These are phyloP conservation scores for Hanseniaspora occidentalis DNA, from an alignment of 805 yeast species.

Conservation along the genomic window DNA sequence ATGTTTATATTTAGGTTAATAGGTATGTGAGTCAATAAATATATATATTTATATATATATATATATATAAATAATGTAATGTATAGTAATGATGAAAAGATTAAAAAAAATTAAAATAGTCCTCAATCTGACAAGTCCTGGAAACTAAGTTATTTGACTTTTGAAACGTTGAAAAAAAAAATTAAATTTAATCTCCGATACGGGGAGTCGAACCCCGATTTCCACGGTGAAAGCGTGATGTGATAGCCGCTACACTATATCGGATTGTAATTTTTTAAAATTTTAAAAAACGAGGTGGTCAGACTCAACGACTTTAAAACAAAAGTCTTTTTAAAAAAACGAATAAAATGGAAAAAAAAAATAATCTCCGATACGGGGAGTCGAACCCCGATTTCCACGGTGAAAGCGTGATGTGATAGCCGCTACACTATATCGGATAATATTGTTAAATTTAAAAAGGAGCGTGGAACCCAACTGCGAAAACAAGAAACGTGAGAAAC, in stretches of 20 bases:
- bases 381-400: slow-evolving; percentile 40
- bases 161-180: too few relatives aligned
- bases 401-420: slow-evolving; percentile 24
- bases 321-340: too few relatives aligned
- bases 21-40: not conserved
- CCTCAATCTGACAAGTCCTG: not conserved
- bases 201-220: not conserved
- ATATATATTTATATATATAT: not conserved
- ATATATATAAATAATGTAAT: not conserved
- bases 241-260: too few relatives aligned
- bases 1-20: not conserved
- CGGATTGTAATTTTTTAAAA: too few relatives aligned
- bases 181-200: too few relatives aligned
- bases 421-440: slow-evolving; percentile 13
- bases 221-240: not conserved
- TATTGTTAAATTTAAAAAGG: not conserved
- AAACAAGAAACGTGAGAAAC: too few relatives aligned
- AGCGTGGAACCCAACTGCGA: too few relatives aligned
- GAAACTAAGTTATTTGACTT: too few relatives aligned
- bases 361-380: slow-evolving; percentile 40
- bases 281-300: too few relatives aligned
- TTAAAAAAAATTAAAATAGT: not conserved
- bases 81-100: too few relatives aligned
- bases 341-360: not conserved
- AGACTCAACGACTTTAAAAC: too few relatives aligned